A percentile compares a stretch with the other conserved stretches of the same genome.
These are phyloP conservation scores for Pisolithus thermaeus DNA, from an alignment of 1,284 basidiomycete genomes.

Conservation along the genomic window DNA sequence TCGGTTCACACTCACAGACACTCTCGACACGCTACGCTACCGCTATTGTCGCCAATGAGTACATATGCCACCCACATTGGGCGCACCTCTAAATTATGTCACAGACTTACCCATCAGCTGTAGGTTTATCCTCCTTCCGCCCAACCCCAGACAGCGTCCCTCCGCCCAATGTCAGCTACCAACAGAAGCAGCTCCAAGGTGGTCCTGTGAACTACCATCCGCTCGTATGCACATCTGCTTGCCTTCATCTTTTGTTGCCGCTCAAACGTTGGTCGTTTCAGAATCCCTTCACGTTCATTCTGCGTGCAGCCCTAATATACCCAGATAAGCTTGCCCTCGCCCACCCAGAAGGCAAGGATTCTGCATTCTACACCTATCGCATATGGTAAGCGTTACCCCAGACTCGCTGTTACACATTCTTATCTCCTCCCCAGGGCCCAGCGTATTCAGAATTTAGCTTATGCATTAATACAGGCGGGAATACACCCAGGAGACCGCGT, in stretches of 20 bases:
- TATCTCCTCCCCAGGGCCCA: constrained; percentile 54
- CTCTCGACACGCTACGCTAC: not conserved
- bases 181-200: constrained; percentile 37
- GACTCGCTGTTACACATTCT: not conserved
- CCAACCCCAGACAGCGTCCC: constrained; percentile 66
- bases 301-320: constrained; percentile 71
- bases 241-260: not conserved
- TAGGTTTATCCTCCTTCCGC: constrained; percentile 23
- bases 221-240: constrained; percentile 39
- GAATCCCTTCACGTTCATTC: constrained; percentile 74
- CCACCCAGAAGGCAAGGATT: constrained; percentile 60
- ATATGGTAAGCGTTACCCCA: constrained; percentile 45
- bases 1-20: not conserved
- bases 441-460: constrained; percentile 75
- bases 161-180: constrained; percentile 40
- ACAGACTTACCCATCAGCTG: not conserved
- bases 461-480: constrained; percentile 66
- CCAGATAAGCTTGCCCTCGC: constrained; percentile 70
- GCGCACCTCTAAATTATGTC: not conserved
- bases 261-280: constrained; percentile 24
- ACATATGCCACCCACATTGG: not conserved
- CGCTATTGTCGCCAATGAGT: no score
- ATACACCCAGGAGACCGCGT: constrained; percentile 72
- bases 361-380: constrained; percentile 64
- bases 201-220: constrained; percentile 58